A percentile compares a stretch with the other conserved stretches of the same genome.
phyloP scores from a whole-genome alignment of 1,284 basidiomycete species.

The Paramarasmius palmivorus region DNA sequence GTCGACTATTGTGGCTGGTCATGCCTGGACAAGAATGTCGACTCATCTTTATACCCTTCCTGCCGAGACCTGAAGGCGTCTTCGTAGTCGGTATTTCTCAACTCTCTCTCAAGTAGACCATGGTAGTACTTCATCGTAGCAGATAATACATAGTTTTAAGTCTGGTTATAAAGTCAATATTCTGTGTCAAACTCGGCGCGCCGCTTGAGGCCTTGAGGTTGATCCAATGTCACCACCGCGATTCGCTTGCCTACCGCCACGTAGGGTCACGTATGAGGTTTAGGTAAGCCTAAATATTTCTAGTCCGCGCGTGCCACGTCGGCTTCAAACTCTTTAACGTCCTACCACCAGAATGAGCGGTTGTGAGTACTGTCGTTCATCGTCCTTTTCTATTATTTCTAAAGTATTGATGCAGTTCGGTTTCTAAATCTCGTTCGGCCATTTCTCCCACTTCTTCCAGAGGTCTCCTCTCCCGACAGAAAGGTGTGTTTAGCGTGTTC shows the following conservation, averaged over 20 bases:
- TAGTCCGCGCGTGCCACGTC: conserved; percentile 7
- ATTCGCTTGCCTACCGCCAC: background rate
- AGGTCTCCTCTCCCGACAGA: conserved; percentile 94
- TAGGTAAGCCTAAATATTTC: background rate
- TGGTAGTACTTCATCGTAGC: too few species aligned
- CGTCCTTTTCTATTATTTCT: background rate
- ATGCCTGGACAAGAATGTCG: too few species aligned
- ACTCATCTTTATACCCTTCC: conserved; percentile 1
- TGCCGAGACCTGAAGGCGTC: background rate
- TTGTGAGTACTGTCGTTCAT: conserved; percentile 34
- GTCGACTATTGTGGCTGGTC: background rate
- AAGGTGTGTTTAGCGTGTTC: too few species aligned
- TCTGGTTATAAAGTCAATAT: too few species aligned
- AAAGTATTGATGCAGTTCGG: conserved; percentile 59
- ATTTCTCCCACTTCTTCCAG: conserved; percentile 90
- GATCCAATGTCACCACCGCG: too few species aligned
- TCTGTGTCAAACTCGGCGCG: too few species aligned
- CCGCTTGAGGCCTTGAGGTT: too few species aligned
- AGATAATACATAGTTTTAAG: too few species aligned
- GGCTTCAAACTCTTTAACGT: conserved; percentile 2
- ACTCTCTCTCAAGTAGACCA: too few species aligned
- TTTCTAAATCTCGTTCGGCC: conserved; percentile 96
- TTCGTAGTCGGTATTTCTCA: background rate
- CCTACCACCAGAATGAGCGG: conserved; percentile 40
- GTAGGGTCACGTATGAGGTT: background rate